Conservation (phyloP, 768 basidiomycete genomes). For the Podaxis sp. region DNA sequence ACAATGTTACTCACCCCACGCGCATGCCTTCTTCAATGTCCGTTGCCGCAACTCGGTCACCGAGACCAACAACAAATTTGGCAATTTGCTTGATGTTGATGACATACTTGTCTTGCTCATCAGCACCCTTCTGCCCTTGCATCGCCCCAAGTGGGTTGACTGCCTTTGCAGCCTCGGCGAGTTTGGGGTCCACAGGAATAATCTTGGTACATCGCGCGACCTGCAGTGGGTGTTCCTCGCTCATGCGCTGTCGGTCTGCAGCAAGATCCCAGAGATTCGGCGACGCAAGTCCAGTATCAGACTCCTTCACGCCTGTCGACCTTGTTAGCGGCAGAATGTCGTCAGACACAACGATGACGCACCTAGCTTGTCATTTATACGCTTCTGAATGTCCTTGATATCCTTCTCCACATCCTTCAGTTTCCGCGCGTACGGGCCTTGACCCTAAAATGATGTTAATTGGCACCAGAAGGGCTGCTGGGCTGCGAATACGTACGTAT, state of each 20-base stretch:
- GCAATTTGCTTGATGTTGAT: constrained; percentile 99
- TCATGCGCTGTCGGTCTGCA: constrained; percentile 89
- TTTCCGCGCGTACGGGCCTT: constrained; percentile 92
- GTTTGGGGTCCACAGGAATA: constrained; percentile 75
- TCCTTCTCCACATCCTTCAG: constrained; percentile 89
- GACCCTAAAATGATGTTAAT: constrained; percentile 58
- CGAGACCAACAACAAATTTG: constrained; percentile 97
- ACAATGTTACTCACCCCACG: constrained; percentile 74
- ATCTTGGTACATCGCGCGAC: constrained; percentile 99
- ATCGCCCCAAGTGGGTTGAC: constrained; percentile 75
- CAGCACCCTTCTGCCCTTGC: constrained; percentile 93
- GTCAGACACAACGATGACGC: constrained; percentile 16
- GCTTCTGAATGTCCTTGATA: constrained; percentile 94
- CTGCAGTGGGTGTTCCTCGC: constrained; percentile 90
- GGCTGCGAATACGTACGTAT: constrained; percentile 57
- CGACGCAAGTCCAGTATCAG: constrained; percentile 94
- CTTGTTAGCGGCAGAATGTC: constrained; percentile 10
- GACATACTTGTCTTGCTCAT: constrained; percentile 99
- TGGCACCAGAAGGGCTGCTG: neutral
- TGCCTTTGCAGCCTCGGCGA: constrained; percentile 74
- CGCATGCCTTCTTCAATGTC: constrained; percentile 99
- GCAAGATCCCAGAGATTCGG: constrained; percentile 98
- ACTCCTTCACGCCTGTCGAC: constrained; percentile 85
- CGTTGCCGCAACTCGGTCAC: constrained; percentile 94
- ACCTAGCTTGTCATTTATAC: constrained; percentile 98